phyloP scores from a whole-genome alignment of 306 rosid species.

The Senna siamea region DNA sequence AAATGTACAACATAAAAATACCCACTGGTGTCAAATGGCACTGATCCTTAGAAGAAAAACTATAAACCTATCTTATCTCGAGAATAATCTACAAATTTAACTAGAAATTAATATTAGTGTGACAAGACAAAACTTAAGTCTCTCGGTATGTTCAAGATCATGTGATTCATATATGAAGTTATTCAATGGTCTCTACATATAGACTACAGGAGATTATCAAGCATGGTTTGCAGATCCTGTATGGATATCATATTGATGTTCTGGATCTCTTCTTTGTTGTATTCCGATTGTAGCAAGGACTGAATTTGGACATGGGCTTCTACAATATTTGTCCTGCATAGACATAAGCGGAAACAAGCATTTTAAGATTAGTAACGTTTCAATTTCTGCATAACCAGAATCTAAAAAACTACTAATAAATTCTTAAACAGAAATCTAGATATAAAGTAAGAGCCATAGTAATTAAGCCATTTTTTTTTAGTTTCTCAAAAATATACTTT shows the following conservation, averaged over 20 bases:
- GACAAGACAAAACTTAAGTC: constrained; percentile 24
- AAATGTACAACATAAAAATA: constrained; percentile 31
- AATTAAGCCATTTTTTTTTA: constrained; percentile 9
- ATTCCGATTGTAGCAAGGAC: constrained; percentile 72
- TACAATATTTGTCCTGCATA: constrained; percentile 77
- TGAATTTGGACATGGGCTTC: constrained; percentile 93
- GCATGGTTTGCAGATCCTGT: constrained; percentile 70
- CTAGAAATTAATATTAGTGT: constrained; percentile 24
- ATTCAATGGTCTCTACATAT: constrained; percentile 35
- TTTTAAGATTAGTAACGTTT: constrained; percentile 19
- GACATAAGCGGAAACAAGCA: not conserved
- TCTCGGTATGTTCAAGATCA: constrained; percentile 27
- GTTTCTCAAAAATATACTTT: too few relatives aligned
- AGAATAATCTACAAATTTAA: constrained; percentile 43
- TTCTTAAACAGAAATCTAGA: constrained; percentile 29
- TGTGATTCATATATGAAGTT: constrained; percentile 1
- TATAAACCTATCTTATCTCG: constrained; percentile 29
- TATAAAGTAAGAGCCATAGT: not conserved
- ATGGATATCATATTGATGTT: constrained; percentile 70
- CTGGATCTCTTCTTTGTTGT: constrained; percentile 76
- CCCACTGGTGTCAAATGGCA: constrained; percentile 13
- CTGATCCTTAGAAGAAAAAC: constrained; percentile 30
- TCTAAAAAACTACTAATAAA: not conserved
- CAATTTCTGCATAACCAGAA: constrained; percentile 10
- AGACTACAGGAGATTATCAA: constrained; percentile 67